Evolutionary conservation across 768 basidiomycete genomes (phyloP).

Genomic region (Boletus barrowsii): DNA sequence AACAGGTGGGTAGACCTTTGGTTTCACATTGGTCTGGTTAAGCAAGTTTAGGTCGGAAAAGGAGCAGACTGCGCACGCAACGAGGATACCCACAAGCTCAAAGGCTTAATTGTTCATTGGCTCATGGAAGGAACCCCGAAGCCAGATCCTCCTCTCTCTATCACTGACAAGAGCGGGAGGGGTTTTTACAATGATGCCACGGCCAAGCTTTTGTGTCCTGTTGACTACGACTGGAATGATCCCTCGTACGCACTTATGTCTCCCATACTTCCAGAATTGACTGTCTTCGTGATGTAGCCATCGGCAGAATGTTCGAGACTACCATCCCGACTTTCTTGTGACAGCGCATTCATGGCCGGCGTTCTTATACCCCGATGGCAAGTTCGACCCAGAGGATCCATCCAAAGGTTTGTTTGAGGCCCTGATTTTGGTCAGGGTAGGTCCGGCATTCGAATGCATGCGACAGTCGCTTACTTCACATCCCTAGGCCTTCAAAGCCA

Average conservation of each 20-base stretch:
- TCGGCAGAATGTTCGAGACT: not conserved
- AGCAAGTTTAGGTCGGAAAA: not conserved
- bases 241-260: not conserved
- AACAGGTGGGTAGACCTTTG: not conserved
- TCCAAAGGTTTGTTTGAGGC: not conserved
- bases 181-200: no score
- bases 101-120: not conserved
- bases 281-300: not conserved
- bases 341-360: not conserved
- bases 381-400: not conserved
- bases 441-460: not conserved
- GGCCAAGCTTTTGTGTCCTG: not conserved
- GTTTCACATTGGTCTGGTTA: not conserved
- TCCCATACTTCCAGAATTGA: not conserved
- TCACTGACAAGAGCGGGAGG: not conserved
- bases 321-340: not conserved
- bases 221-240: not conserved
- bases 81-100: slow-evolving; percentile 1
- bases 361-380: not conserved
- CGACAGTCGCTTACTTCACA: not conserved
- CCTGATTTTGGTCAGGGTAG: not conserved
- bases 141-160: not conserved
- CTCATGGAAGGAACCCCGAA: not conserved
- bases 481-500: not conserved
- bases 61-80: not conserved